These are phyloP conservation scores for Pueraria montana DNA, from an alignment of 306 rosid species.

Conservation along the genomic window DNA sequence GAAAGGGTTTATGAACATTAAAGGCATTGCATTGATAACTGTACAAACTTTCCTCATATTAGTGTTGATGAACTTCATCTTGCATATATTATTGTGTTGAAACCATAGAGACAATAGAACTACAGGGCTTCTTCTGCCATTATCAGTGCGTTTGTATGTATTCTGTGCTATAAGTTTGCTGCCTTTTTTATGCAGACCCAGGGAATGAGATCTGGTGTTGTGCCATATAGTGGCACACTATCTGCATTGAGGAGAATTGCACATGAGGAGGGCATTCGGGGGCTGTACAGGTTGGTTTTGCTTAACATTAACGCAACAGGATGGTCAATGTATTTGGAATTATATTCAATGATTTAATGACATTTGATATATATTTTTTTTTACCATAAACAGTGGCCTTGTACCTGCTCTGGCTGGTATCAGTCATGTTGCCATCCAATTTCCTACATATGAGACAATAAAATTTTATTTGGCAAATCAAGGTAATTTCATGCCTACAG, in stretches of 20 bases:
- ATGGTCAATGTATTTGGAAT: slow-evolving; percentile 29
- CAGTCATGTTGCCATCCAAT: slow-evolving; percentile 93
- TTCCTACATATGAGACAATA: slow-evolving; percentile 83
- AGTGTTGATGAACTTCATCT: background rate
- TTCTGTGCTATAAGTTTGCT: slow-evolving; percentile 32
- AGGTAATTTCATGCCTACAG: slow-evolving; percentile 58
- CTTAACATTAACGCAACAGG: slow-evolving; percentile 5
- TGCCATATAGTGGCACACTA: slow-evolving; percentile 75
- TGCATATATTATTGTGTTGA: slow-evolving; percentile 8
- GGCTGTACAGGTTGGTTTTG: slow-evolving; percentile 79
- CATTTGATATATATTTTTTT: slow-evolving; percentile 33
- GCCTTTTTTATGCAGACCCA: slow-evolving; percentile 70
- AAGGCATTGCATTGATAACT: slow-evolving; percentile 11
- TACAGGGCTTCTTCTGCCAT: background rate
- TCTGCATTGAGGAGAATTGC: slow-evolving; percentile 92
- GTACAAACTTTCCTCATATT: slow-evolving; percentile 1
- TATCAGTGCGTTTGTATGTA: slow-evolving; percentile 13
- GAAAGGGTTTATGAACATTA: background rate
- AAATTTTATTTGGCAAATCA: slow-evolving; percentile 72
- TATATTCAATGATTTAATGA: slow-evolving; percentile 24
- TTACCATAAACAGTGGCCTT: slow-evolving; percentile 70
- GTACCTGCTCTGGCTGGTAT: slow-evolving; percentile 94
- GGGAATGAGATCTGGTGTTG: slow-evolving; percentile 80
- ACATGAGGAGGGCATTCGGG: slow-evolving; percentile 92
- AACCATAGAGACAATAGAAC: slow-evolving; percentile 28